phyloP scores from a whole-genome alignment of 768 basidiomycete genomes.

The Hydnomerulius pinastri region DNA sequence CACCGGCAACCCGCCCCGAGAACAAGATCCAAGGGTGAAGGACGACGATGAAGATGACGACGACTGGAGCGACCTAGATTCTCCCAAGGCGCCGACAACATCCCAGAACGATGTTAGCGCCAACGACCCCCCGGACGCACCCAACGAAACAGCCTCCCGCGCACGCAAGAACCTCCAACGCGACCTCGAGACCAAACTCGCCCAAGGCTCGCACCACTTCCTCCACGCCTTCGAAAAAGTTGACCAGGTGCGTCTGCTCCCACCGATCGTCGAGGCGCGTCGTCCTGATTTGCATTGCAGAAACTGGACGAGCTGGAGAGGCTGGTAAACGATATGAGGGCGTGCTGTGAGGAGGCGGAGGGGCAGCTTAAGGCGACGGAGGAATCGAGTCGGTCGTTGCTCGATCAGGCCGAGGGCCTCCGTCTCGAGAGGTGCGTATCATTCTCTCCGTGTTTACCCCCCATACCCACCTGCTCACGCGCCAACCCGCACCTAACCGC shows the following conservation, averaged over 20 bases:
- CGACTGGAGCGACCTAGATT: conserved; percentile 25
- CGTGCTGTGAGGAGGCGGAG: conserved; percentile 82
- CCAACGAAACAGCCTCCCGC: conserved; percentile 66
- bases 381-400: conserved; percentile 71
- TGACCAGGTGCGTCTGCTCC: conserved; percentile 68
- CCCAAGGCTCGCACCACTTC: conserved; percentile 81
- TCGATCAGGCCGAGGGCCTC: conserved; percentile 81
- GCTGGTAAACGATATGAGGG: conserved; percentile 79
- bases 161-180: conserved; percentile 79
- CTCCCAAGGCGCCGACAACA: conserved; percentile 11
- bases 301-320: conserved; percentile 80
- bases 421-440: conserved; percentile 65
- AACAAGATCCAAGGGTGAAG: conserved; percentile 23
- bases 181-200: conserved; percentile 83
- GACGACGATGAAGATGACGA: conserved; percentile 39
- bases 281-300: no score
- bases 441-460: background rate
- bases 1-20: background rate
- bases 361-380: conserved; percentile 72
- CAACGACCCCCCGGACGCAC: conserved; percentile 31
- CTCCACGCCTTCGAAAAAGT: conserved; percentile 85
- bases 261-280: no score
- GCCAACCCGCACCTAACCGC: no score
- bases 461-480: no score
- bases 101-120: conserved; percentile 11